Conservation (phyloP, 331 rosid genomes). For the Ulmus americana region DNA sequence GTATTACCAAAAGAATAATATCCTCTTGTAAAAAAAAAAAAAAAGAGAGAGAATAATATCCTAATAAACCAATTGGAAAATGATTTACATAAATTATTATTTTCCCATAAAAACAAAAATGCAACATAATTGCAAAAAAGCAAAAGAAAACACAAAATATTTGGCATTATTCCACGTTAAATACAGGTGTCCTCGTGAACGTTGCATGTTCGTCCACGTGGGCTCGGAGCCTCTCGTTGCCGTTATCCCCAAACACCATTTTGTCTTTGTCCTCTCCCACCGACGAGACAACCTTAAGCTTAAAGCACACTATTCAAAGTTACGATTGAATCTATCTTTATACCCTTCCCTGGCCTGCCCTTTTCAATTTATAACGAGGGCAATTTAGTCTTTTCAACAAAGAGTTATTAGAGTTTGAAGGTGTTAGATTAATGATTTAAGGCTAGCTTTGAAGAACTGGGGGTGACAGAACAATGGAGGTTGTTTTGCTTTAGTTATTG, state of each 20-base stretch:
- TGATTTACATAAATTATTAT: too few relatives aligned
- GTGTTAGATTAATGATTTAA: background rate
- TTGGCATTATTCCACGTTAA: background rate
- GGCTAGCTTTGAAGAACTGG: background rate
- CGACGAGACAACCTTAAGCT: constrained; percentile 2
- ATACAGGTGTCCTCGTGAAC: constrained; percentile 9
- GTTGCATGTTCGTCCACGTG: constrained; percentile 28
- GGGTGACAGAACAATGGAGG: background rate
- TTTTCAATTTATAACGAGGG: background rate
- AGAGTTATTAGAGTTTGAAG: background rate
- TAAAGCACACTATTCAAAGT: background rate
- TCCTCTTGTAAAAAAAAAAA: background rate
- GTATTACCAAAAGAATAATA: background rate
- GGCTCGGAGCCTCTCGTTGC: constrained; percentile 1
- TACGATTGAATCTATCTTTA: background rate
- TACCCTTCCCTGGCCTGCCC: background rate
- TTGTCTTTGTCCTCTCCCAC: constrained; percentile 11
- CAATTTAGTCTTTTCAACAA: background rate
- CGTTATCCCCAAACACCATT: constrained; percentile 3
- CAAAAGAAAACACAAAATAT: background rate
- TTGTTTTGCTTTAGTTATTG: background rate
- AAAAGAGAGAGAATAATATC: background rate
- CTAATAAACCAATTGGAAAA: too few relatives aligned
- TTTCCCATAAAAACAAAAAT: too few relatives aligned
- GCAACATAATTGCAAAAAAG: background rate